Conservation (phyloP, 73 alveolate species). For the Tetrahymena borealis region DNA sequence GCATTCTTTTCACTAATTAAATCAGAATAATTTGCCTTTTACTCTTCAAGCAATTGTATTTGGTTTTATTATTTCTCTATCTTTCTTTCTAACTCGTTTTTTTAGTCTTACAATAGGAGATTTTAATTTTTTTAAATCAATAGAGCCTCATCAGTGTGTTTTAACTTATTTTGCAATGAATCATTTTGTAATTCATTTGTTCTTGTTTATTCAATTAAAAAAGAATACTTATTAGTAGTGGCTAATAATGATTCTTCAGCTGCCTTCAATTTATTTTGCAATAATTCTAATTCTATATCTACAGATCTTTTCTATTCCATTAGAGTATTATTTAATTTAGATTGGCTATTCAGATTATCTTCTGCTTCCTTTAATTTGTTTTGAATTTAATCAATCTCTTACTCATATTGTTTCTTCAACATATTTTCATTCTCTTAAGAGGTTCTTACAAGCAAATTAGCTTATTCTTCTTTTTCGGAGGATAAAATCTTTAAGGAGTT, state of each 20-base stretch:
- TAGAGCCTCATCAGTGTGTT: background rate
- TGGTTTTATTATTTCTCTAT: background rate
- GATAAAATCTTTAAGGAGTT: background rate
- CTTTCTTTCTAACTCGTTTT: background rate
- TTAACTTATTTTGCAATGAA: background rate
- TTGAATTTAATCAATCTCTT: background rate
- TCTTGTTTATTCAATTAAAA: background rate
- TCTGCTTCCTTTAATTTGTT: background rate
- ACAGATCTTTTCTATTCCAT: background rate
- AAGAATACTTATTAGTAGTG: background rate
- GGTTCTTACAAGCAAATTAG: background rate
- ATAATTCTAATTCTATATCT: background rate
- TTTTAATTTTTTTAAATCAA: background rate
- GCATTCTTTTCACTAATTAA: background rate
- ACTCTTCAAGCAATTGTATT: background rate
- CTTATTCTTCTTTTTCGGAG: background rate
- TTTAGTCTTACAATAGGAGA: background rate
- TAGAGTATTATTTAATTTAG: background rate
- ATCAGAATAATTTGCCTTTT: background rate
- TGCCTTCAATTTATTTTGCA: background rate
- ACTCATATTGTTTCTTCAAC: background rate
- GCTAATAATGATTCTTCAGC: background rate
- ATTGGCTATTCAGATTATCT: background rate
- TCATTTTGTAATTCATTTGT: background rate
- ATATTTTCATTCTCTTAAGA: background rate